phyloP scores from a whole-genome alignment of 768 basidiomycete species.

The Leccinum arenicola region DNA sequence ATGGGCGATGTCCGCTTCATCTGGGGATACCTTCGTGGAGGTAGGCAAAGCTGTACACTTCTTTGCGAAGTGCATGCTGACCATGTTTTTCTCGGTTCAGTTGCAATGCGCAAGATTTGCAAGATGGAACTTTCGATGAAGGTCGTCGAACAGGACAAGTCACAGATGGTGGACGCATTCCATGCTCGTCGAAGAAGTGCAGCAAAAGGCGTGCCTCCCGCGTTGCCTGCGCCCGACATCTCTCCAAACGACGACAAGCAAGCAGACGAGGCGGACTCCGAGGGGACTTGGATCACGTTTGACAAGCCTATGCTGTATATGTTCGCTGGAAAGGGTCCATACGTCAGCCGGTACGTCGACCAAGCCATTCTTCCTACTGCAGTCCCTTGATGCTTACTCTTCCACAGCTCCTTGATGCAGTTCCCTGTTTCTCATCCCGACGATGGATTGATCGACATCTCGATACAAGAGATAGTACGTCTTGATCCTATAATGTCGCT shows the following conservation, averaged over 20 bases:
- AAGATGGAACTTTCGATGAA: constrained; percentile 71
- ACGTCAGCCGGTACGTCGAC: constrained; percentile 53
- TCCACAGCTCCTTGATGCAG: constrained; percentile 66
- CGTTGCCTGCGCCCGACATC: constrained; percentile 12
- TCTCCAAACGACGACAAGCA: constrained; percentile 11
- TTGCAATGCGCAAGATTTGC: constrained; percentile 60
- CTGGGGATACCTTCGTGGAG: constrained; percentile 65
- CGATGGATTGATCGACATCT: constrained; percentile 76
- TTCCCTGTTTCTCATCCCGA: constrained; percentile 81
- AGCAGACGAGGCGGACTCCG: constrained; percentile 30
- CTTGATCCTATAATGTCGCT: background rate
- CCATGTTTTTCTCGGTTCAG: constrained; percentile 32
- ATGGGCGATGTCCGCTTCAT: constrained; percentile 83
- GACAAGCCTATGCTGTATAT: constrained; percentile 67
- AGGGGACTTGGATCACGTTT: constrained; percentile 67
- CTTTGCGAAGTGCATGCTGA: background rate
- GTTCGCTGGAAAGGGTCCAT: constrained; percentile 79
- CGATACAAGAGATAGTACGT: constrained; percentile 59
- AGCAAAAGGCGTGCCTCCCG: constrained; percentile 11
- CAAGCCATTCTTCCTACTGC: background rate
- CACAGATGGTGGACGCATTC: constrained; percentile 58
- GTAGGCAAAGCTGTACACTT: constrained; percentile 36
- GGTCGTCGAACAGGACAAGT: constrained; percentile 66
- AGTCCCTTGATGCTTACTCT: background rate
- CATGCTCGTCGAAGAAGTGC: constrained; percentile 35